phyloP scores from a whole-genome alignment of 768 basidiomycete species.

The Clathrus columnatus region DNA sequence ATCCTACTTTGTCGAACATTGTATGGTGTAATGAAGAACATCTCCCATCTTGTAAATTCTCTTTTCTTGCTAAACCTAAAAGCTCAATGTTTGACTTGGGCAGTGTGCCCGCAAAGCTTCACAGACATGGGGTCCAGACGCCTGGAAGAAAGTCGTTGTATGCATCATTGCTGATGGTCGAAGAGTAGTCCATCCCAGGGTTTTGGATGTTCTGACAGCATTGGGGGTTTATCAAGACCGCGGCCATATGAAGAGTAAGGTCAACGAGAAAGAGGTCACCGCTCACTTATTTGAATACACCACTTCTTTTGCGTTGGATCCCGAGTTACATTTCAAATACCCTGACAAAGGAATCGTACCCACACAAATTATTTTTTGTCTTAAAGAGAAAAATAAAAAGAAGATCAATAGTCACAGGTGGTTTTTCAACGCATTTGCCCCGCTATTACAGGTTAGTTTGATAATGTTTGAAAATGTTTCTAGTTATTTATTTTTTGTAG shows the following conservation, averaged over 20 bases:
- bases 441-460: slow-evolving; percentile 61
- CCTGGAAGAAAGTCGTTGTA: slow-evolving; percentile 97
- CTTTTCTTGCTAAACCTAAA: slow-evolving; percentile 47
- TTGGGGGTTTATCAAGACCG: slow-evolving; percentile 86
- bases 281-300: slow-evolving; percentile 83
- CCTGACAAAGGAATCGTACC: slow-evolving; percentile 91
- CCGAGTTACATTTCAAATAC: slow-evolving; percentile 74
- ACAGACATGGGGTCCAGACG: slow-evolving; percentile 91
- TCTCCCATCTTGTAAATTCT: slow-evolving; percentile 32
- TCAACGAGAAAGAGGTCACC: slow-evolving; percentile 65
- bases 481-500: slow-evolving; percentile 28
- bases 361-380: slow-evolving; percentile 86
- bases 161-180: slow-evolving; percentile 89
- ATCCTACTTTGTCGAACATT: slow-evolving; percentile 86
- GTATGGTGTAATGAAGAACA: slow-evolving; percentile 83
- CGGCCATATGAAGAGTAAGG: slow-evolving; percentile 50
- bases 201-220: slow-evolving; percentile 82
- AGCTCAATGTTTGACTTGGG: background rate
- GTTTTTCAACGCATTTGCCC: slow-evolving; percentile 94
- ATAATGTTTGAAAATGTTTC: background rate
- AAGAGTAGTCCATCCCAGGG: slow-evolving; percentile 65
- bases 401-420: slow-evolving; percentile 96
- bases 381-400: slow-evolving; percentile 92
- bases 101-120: slow-evolving; percentile 74
- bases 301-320: slow-evolving; percentile 69